phyloP scores from a whole-genome alignment of 1,284 basidiomycete genomes.

The Irpex sp. region DNA sequence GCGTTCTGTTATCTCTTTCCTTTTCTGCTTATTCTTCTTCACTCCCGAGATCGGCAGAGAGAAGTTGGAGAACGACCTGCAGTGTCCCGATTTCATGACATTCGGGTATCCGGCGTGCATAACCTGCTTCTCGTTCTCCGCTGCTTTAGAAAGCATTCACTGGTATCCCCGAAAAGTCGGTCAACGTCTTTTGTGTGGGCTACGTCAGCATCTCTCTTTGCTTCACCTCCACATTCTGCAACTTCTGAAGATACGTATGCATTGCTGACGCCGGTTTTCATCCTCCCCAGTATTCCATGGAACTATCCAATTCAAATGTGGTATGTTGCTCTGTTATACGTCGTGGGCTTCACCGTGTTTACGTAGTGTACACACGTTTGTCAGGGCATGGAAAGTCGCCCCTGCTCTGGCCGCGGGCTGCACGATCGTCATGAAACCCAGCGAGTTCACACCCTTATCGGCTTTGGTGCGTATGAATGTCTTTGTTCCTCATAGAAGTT shows the following conservation, averaged over 20 bases:
- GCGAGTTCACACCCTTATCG: constrained; percentile 88
- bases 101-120: no score
- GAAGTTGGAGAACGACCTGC: no score
- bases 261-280: not conserved
- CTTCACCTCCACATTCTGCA: no score
- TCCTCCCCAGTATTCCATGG: constrained; percentile 74
- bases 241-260: no score
- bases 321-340: constrained; percentile 33
- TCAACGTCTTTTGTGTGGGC: no score
- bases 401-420: constrained; percentile 88
- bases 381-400: constrained; percentile 87
- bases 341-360: not conserved
- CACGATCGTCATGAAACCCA: constrained; percentile 89
- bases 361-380: not conserved
- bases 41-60: not conserved
- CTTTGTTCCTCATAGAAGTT: not conserved
- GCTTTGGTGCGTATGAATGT: constrained; percentile 55
- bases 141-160: no score
- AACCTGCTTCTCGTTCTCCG: no score
- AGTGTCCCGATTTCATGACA: no score
- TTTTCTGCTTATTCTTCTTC: not conserved
- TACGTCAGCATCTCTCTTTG: no score
- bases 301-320: constrained; percentile 94
- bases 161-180: no score
- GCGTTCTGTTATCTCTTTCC: not conserved